These are phyloP conservation scores for Blastobotrys elegans DNA, from an alignment of 1,139 yeast species.

Conservation along the genomic window DNA sequence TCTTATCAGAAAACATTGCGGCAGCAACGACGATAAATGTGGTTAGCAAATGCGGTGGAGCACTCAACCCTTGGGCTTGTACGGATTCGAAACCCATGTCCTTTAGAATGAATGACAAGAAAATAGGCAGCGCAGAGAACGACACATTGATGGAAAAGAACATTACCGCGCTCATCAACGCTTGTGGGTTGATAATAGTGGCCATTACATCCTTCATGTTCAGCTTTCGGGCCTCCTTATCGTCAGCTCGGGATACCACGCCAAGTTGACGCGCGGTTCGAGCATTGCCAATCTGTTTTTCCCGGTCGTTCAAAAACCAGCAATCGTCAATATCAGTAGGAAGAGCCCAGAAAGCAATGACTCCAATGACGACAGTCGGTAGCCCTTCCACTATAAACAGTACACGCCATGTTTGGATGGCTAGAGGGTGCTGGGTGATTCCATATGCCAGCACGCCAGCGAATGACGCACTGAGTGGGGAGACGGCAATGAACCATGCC, in stretches of 20 bases:
- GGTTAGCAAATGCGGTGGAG: constrained; percentile 29
- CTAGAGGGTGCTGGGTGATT: constrained; percentile 33
- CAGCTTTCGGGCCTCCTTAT: constrained; percentile 15
- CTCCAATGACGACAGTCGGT: constrained; percentile 34
- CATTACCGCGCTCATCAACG: constrained; percentile 25
- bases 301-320: constrained; percentile 26
- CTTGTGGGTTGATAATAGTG: constrained; percentile 22
- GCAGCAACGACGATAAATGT: constrained; percentile 20
- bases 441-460: constrained; percentile 34
- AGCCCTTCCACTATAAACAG: constrained; percentile 40
- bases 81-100: constrained; percentile 29
- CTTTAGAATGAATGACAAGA: constrained; percentile 26
- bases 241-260: constrained; percentile 16
- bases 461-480: constrained; percentile 32
- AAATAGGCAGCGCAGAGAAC: constrained; percentile 29
- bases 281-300: constrained; percentile 27
- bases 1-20: constrained; percentile 25
- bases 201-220: constrained; percentile 19
- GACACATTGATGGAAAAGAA: constrained; percentile 31
- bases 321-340: constrained; percentile 45
- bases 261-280: constrained; percentile 27
- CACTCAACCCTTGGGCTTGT: constrained; percentile 28
- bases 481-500: constrained; percentile 46
- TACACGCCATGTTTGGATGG: constrained; percentile 34
- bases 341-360: constrained; percentile 22